Base-by-base conservation (phyloP, 768 basidiomycete genomes). In the Glaciozyma martinii region DNA sequence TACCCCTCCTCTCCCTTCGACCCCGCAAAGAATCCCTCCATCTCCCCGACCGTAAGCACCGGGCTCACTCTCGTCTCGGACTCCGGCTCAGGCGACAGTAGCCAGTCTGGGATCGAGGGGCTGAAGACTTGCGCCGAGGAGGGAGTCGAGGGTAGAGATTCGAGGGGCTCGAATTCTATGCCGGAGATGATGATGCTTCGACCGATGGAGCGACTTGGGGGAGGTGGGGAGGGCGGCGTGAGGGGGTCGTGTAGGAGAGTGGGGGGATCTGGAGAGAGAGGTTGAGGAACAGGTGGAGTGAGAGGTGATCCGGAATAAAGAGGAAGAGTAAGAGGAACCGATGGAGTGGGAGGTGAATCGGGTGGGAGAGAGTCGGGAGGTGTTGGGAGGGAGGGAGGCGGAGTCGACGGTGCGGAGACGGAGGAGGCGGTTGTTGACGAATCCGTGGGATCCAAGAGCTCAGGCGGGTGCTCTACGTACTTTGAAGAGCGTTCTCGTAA, bases 131-230 rank as follows among this genome's bases (percentile, higher is more conserved):
- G 15, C 47, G 7, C 19, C 47, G 7, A 23, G 16, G 27, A 5
- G 50, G 43, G 43, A 50, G 60, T 15, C n/a, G 49, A 32, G 0
- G 60, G 44, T 3, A 56, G n/a, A 3, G 56, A 54, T 2, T 54
- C 53, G 2, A 30, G 56, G 25, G 67, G 68, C 46, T 69, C 68
- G 40, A 69, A 69, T 40, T 66, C 62, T 25, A 56, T 61, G 3
- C 68, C 68, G 10, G 59, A 61, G 10, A 69, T 43, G n/a, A 66
- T 52, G 42, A 69, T 27, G 21, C 61, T 59, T 2, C 68, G 30
- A 1, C 62, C 59, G 54, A 69, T 57, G 25, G 56, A 43, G 49
- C 49, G 49, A 13, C 49, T n/a, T 3, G n/a, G 21, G 49, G 27
- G n/a, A 15, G 27, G 13, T 15, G 49, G 27, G 25, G 49, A 25